Conservation (phyloP, 352 stramenopile genomes). For the Globisporangium okanoganense region DNA sequence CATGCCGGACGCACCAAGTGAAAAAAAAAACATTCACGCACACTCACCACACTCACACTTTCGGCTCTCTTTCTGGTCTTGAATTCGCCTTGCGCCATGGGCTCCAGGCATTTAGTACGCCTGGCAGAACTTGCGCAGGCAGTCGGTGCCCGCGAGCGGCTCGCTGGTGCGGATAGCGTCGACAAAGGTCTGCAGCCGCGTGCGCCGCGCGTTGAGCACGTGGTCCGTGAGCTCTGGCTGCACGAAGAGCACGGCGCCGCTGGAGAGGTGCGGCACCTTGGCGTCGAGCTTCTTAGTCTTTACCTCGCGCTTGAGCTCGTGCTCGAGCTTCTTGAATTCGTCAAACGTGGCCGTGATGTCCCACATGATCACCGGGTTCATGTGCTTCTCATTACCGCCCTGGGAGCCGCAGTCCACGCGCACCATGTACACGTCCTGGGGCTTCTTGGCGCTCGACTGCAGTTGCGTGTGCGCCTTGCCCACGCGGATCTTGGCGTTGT, state of each 20-base stretch:
- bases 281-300: conserved; percentile 48
- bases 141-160: conserved; percentile 37
- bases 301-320: conserved; percentile 59
- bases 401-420: conserved; percentile 56
- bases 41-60: conserved; percentile 2
- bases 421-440: conserved; percentile 67
- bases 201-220: conserved; percentile 58
- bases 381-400: conserved; percentile 59
- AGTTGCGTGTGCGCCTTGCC: conserved; percentile 65
- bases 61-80: background rate
- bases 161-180: conserved; percentile 39
- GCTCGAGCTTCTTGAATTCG: conserved; percentile 73
- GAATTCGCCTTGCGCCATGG: background rate
- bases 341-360: conserved; percentile 73
- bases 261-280: conserved; percentile 64
- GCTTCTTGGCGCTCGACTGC: conserved; percentile 31
- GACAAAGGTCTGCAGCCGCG: conserved; percentile 60
- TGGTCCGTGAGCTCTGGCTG: conserved; percentile 61
- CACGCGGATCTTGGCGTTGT: conserved; percentile 61
- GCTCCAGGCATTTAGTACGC: conserved; percentile 33
- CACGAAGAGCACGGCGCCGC: conserved; percentile 61
- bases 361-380: conserved; percentile 86
- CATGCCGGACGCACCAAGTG: background rate
- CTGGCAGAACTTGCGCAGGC: conserved; percentile 77
- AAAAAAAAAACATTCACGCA: conserved; percentile 5